Evolutionary conservation across 2,329 filamentous ascomycete genomes (phyloP).

Genomic region (Alternaria hordeiaustralica): DNA sequence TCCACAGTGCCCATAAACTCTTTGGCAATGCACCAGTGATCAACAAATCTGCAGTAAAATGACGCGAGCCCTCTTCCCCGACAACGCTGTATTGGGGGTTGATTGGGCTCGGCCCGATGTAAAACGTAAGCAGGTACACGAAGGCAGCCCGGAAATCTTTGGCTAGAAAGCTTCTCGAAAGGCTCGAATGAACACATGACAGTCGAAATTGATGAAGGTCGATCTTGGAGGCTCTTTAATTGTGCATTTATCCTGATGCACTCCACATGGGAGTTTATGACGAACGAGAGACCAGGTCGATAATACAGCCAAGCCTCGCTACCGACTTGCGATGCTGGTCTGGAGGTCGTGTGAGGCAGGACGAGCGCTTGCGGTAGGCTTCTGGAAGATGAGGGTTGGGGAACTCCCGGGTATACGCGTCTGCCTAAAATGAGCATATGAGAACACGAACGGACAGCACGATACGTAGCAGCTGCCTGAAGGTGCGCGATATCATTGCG

Average conservation of each 20-base stretch:
- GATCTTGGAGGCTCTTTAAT: constrained; percentile 30
- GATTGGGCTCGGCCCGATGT: constrained; percentile 1
- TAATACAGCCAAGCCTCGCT: constrained; percentile 13
- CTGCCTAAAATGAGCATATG: neutral
- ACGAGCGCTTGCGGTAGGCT: constrained; percentile 21
- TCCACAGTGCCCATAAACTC: neutral
- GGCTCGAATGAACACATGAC: constrained; percentile 27
- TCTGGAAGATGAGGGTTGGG: constrained; percentile 25
- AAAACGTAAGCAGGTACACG: constrained; percentile 19
- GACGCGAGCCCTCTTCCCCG: neutral
- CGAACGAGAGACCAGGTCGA: constrained; percentile 13
- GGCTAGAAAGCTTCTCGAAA: constrained; percentile 31
- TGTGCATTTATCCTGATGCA: constrained; percentile 31
- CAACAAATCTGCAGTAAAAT: constrained; percentile 1
- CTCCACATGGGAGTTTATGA: constrained; percentile 16
- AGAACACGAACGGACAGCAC: constrained; percentile 1
- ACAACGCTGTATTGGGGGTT: constrained; percentile 12
- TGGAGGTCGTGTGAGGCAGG: neutral
- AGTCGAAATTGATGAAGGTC: constrained; percentile 26
- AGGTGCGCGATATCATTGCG: neutral
- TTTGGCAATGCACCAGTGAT: constrained; percentile 2
- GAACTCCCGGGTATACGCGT: constrained; percentile 4
- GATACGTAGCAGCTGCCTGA: neutral
- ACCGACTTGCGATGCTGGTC: constrained; percentile 8
- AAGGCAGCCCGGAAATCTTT: constrained; percentile 18